Evolutionary conservation across 2,329 filamentous ascomycete genomes (phyloP).

Genomic region (Beauveria asiatica): DNA sequence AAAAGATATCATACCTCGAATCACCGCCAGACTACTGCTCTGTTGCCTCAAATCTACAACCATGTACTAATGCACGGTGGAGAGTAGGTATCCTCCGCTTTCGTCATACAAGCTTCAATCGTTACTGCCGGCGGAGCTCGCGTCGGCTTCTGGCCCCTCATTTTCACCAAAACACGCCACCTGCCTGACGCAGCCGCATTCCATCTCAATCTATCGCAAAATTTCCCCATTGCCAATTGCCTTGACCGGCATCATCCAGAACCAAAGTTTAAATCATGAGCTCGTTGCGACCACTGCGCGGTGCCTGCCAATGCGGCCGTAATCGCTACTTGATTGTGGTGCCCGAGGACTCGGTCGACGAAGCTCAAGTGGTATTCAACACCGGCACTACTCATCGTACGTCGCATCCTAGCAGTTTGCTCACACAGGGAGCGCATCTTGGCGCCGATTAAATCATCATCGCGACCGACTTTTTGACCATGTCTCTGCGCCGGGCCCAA

Average conservation of each 20-base stretch:
- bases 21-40: too few species aligned
- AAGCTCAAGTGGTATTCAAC: slow-evolving; percentile 67
- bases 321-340: slow-evolving; percentile 72
- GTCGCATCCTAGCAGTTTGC: slow-evolving; percentile 27
- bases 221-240: background rate
- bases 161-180: slow-evolving; percentile 1
- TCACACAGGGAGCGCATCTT: too few species aligned
- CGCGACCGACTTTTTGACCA: background rate
- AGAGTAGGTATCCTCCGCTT: background rate
- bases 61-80: background rate
- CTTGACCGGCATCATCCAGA: background rate
- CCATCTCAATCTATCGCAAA: background rate
- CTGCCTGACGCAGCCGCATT: background rate
- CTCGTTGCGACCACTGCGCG: slow-evolving; percentile 50
- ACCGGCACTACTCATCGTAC: slow-evolving; percentile 62
- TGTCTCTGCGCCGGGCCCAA: background rate
- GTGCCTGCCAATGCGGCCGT: slow-evolving; percentile 77
- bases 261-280: slow-evolving; percentile 28
- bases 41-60: background rate
- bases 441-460: background rate
- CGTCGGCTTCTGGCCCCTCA: slow-evolving; percentile 1
- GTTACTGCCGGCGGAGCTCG: background rate
- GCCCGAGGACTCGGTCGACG: slow-evolving; percentile 43
- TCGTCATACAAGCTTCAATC: slow-evolving; percentile 5
- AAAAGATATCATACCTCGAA: too few species aligned